Evolutionary conservation across 495 filamentous ascomycete species (phyloP).

Genomic region (Hypomontagnella monticulosa): DNA sequence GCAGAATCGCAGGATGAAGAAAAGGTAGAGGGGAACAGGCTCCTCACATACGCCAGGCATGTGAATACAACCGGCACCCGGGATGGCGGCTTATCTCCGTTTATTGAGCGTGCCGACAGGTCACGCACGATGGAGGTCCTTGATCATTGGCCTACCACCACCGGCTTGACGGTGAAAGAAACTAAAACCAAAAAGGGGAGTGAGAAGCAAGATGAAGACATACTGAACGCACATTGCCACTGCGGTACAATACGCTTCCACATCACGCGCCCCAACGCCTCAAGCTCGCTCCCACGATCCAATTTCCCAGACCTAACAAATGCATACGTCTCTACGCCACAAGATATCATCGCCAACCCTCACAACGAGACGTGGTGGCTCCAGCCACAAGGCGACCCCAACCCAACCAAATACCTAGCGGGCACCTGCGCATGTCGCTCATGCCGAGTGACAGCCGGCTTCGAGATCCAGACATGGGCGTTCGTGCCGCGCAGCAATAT

Average conservation of each 20-base stretch:
- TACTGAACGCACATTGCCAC: slow-evolving; percentile 53
- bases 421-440: slow-evolving; percentile 72
- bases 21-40: neutral
- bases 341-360: slow-evolving; percentile 56
- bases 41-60: slow-evolving; percentile 54
- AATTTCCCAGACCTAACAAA: slow-evolving; percentile 48
- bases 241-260: slow-evolving; percentile 52
- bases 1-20: slow-evolving; percentile 2
- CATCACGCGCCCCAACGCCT: slow-evolving; percentile 52
- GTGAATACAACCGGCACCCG: slow-evolving; percentile 59
- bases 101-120: slow-evolving; percentile 48
- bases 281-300: slow-evolving; percentile 42
- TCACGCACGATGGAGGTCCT: slow-evolving; percentile 25
- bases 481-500: slow-evolving; percentile 73
- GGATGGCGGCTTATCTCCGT: slow-evolving; percentile 68
- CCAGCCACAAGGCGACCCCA: slow-evolving; percentile 39
- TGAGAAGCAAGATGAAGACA: slow-evolving; percentile 1
- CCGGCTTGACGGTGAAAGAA: neutral
- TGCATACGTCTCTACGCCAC: slow-evolving; percentile 45
- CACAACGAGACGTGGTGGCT: slow-evolving; percentile 51
- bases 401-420: slow-evolving; percentile 67
- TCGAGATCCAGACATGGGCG: slow-evolving; percentile 74
- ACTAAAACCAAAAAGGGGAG: neutral
- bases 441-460: slow-evolving; percentile 70
- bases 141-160: slow-evolving; percentile 13